These are phyloP conservation scores for Carex scoparia DNA, from an alignment of 176 grass and related monocot species.

Conservation along the genomic window DNA sequence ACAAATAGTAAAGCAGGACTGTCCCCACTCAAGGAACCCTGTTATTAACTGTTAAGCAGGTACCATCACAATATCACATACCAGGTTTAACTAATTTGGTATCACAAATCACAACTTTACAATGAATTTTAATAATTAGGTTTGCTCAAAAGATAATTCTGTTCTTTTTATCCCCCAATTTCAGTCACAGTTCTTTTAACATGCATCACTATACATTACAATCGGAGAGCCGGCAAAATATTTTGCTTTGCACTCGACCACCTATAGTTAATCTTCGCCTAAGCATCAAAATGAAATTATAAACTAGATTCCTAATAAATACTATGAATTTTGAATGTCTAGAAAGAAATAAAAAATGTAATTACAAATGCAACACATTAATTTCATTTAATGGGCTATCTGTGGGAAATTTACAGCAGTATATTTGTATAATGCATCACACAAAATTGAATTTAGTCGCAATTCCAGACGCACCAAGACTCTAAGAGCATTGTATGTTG, in stretches of 20 bases:
- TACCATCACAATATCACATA: not conserved
- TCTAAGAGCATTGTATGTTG: not conserved
- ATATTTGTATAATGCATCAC: not conserved
- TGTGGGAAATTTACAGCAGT: not conserved
- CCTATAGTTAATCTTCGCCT: not conserved
- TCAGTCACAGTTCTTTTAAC: too few species aligned
- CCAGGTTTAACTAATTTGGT: not conserved
- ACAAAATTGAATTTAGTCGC: not conserved
- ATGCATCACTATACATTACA: not conserved
- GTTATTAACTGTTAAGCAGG: not conserved
- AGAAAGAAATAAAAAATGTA: not conserved
- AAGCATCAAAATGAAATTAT: not conserved
- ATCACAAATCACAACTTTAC: too few species aligned
- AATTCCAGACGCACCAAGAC: not conserved
- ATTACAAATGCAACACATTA: not conserved
- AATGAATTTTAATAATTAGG: not conserved
- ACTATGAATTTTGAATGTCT: not conserved
- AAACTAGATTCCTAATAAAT: not conserved
- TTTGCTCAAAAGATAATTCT: not conserved
- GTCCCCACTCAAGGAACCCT: not conserved
- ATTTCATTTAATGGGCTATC: not conserved
- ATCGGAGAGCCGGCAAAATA: not conserved
- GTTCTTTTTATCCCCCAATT: not conserved
- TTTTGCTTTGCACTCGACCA: not conserved
- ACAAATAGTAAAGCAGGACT: too few species aligned